These are phyloP conservation scores for Raphidocelis subcapitata DNA, from an alignment of 139 green algal genomes.

Conservation along the genomic window DNA sequence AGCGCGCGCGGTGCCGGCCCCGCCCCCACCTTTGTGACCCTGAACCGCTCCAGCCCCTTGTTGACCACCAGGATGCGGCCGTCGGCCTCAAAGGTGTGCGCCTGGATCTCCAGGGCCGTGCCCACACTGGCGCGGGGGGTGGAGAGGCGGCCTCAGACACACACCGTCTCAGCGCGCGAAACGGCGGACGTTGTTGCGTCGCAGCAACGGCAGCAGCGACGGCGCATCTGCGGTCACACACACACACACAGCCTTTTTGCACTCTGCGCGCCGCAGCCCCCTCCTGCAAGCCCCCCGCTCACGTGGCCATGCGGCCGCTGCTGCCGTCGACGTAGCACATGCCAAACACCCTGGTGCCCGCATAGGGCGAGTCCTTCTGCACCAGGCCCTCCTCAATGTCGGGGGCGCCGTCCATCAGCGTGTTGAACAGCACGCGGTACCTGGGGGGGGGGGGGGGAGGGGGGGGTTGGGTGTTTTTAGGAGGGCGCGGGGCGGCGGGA, in stretches of 20 bases:
- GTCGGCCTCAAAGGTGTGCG: constrained; percentile 42
- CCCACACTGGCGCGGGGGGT: constrained; percentile 34
- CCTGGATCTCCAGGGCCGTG: constrained; percentile 52
- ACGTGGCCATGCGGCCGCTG: constrained; percentile 1
- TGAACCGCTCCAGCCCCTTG: constrained; percentile 46
- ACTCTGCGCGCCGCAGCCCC: too few relatives aligned
- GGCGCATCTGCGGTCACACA: too few relatives aligned
- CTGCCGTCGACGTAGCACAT: constrained; percentile 59
- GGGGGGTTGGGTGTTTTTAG: not conserved
- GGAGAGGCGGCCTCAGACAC: not conserved
- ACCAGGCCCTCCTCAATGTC: constrained; percentile 66
- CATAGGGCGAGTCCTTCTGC: constrained; percentile 57
- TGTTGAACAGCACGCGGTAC: constrained; percentile 64
- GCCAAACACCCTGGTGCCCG: constrained; percentile 26
- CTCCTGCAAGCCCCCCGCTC: not conserved
- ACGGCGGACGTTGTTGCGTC: too few relatives aligned
- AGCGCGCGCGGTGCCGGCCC: too few relatives aligned
- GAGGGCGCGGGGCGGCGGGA: too few relatives aligned
- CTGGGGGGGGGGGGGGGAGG: not conserved
- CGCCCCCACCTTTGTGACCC: constrained; percentile 27
- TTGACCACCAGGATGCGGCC: constrained; percentile 44
- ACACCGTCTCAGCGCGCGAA: too few relatives aligned
- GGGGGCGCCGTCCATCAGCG: constrained; percentile 30
- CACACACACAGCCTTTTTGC: too few relatives aligned
- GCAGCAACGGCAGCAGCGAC: too few relatives aligned